These are phyloP conservation scores for Clohesyomyces aquaticus DNA, from an alignment of 495 filamentous ascomycete genomes.

Conservation along the genomic window DNA sequence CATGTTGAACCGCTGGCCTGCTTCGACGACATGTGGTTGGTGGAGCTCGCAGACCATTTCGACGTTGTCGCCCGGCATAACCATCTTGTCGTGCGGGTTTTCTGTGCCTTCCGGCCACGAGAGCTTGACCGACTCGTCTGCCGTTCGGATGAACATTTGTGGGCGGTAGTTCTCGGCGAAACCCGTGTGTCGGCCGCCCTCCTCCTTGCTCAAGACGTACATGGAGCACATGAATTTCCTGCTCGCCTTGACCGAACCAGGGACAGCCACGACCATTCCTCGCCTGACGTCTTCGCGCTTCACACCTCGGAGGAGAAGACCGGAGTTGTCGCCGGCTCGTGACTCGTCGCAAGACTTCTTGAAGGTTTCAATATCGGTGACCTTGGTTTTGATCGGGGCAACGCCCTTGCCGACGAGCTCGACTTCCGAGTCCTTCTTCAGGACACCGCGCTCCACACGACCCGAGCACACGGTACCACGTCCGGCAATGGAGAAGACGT, in stretches of 20 bases:
- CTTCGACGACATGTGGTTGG: slow-evolving; percentile 81
- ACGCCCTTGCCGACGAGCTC: slow-evolving; percentile 85
- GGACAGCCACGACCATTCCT: slow-evolving; percentile 88
- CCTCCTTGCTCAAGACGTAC: slow-evolving; percentile 96
- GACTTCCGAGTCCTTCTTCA: slow-evolving; percentile 91
- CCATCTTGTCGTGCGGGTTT: slow-evolving; percentile 68
- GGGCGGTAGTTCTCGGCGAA: slow-evolving; percentile 94
- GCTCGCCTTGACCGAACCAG: slow-evolving; percentile 77
- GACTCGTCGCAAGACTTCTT: slow-evolving; percentile 97
- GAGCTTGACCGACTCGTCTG: slow-evolving; percentile 81
- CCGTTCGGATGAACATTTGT: slow-evolving; percentile 92
- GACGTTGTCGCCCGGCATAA: slow-evolving; percentile 98
- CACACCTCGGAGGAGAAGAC: slow-evolving; percentile 90
- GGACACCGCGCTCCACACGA: slow-evolving; percentile 90
- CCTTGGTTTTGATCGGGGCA: slow-evolving; percentile 89
- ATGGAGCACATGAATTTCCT: slow-evolving; percentile 90
- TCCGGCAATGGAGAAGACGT: slow-evolving; percentile 96
- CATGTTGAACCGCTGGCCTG: slow-evolving; percentile 92
- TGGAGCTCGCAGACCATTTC: slow-evolving; percentile 87
- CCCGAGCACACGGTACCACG: slow-evolving; percentile 97
- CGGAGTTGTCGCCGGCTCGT: slow-evolving; percentile 96
- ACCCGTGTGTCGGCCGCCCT: slow-evolving; percentile 92
- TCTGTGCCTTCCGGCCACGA: slow-evolving; percentile 78
- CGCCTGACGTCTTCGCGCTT: slow-evolving; percentile 90
- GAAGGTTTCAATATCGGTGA: slow-evolving; percentile 99